Base-by-base conservation (phyloP, 164 flowering plant genomes). In the Stephania cephalantha region DNA sequence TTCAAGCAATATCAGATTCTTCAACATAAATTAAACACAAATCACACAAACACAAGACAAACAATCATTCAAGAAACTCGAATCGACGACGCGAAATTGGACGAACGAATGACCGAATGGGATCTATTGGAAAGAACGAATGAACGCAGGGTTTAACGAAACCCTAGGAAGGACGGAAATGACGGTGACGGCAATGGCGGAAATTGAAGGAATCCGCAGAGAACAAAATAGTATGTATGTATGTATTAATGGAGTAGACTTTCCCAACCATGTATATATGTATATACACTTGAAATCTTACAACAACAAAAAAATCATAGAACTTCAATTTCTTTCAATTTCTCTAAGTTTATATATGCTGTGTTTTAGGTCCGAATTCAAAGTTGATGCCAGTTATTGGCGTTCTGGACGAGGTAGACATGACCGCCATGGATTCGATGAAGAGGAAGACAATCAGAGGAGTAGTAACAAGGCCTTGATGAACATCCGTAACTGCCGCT, bases 301-400 rank as follows among this genome's bases (percentile, higher is more conserved):
- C 86, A 85, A 81, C 74, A 78, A 35, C 79, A 50, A 78, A 10
- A 10, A 50, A 11, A 8, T 50, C 55, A 50, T 10, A 50, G 15
- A 50, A 9, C 53, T 10, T 15, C 4, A 50, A 50, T 10, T 50
- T 50, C 55, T 50, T 4, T 50, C 3, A 7, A 0, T 13, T 50
- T 13, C 55, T 50, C 15, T 6, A 7, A 46, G 18, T 8, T 5
- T 77, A 72, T 31, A 18, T 66, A 52, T 5, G 7, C 15, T 29
- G 18, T 55, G 12, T 3, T 46, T 35, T 13, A n/a, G n/a, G 5
- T 69, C 44, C 10, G 12, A n/a, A 10, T 68, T 46, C 42, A 44
- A 22, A 12, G 82, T 68, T 85, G 85, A 85, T 86, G 94, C 90
- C 90, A 86, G 81, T 88, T 83, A 70, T 85, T 87, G 10, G 89